Evolutionary conservation across 306 rosid species (phyloP).

Genomic region (Inga oerstediana): DNA sequence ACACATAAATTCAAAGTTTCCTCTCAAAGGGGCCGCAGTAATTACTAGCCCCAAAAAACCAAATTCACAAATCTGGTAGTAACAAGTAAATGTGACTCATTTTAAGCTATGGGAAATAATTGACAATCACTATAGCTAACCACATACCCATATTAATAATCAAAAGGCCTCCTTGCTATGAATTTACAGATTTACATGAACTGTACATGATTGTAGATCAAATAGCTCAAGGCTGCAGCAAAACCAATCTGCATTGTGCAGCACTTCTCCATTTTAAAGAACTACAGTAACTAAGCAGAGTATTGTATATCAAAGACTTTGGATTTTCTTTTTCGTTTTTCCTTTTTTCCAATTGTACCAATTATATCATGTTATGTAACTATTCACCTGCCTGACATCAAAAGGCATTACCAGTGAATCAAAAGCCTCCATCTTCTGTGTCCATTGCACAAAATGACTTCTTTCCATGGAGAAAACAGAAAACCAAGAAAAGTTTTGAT

Average conservation of each 20-base stretch:
- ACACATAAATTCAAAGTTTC: too few species aligned
- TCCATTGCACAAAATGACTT: constrained; percentile 27
- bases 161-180: neutral
- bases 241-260: constrained; percentile 7
- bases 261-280: constrained; percentile 26
- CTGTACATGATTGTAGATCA: constrained; percentile 35
- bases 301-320: neutral
- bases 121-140: neutral
- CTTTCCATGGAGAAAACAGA: constrained; percentile 3
- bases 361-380: constrained; percentile 25
- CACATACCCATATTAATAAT: neutral
- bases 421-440: constrained; percentile 5
- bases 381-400: constrained; percentile 34
- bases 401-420: constrained; percentile 23
- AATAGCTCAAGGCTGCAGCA: constrained; percentile 10
- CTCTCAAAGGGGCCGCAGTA: too few species aligned
- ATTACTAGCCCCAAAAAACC: too few species aligned
- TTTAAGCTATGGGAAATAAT: neutral
- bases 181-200: constrained; percentile 30
- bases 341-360: neutral
- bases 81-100: neutral
- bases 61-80: neutral
- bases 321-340: neutral
- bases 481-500: neutral
- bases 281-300: constrained; percentile 10